Evolutionary conservation across 345 rosid genomes (phyloP).

Genomic region (Lagerstroemia speciosa): DNA sequence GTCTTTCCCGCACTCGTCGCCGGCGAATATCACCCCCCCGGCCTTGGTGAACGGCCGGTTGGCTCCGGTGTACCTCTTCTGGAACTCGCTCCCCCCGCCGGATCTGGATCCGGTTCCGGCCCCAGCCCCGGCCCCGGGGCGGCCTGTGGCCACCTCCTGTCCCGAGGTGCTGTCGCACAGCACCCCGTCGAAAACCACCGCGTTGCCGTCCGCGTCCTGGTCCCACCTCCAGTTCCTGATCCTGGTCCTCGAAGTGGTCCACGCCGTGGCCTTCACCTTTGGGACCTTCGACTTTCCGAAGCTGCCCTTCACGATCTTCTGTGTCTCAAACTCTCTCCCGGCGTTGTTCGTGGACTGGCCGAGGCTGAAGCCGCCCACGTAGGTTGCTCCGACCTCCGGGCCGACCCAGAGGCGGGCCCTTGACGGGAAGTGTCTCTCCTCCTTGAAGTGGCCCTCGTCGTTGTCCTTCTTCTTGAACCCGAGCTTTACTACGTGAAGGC

Average conservation of each 20-base stretch:
- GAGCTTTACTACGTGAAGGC: conserved; percentile 57
- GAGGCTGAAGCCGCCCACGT: conserved; percentile 57
- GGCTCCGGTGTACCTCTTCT: conserved; percentile 17
- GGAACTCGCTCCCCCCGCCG: not conserved
- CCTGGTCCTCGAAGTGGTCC: conserved; percentile 39
- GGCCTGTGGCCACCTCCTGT: conserved; percentile 30
- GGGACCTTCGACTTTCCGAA: conserved; percentile 34
- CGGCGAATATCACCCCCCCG: conserved; percentile 69
- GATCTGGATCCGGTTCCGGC: no score
- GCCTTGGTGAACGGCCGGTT: conserved; percentile 52
- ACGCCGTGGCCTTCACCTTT: conserved; percentile 41
- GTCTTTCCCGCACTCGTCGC: conserved; percentile 61
- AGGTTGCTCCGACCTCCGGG: conserved; percentile 71
- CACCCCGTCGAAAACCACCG: conserved; percentile 59
- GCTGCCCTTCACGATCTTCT: conserved; percentile 28
- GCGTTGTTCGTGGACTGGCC: conserved; percentile 60
- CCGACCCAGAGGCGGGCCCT: conserved; percentile 70
- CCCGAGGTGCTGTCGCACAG: conserved; percentile 45
- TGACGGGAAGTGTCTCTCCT: conserved; percentile 56
- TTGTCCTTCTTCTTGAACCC: conserved; percentile 35
- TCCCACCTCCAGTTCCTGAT: conserved; percentile 71
- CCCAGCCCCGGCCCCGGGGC: conserved; percentile 11
- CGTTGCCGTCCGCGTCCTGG: conserved; percentile 75
- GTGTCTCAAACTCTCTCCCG: conserved; percentile 40
- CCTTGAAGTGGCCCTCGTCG: conserved; percentile 21